Evolutionary conservation across 306 rosid genomes (phyloP).

Genomic region (Cicer cuneatum): DNA sequence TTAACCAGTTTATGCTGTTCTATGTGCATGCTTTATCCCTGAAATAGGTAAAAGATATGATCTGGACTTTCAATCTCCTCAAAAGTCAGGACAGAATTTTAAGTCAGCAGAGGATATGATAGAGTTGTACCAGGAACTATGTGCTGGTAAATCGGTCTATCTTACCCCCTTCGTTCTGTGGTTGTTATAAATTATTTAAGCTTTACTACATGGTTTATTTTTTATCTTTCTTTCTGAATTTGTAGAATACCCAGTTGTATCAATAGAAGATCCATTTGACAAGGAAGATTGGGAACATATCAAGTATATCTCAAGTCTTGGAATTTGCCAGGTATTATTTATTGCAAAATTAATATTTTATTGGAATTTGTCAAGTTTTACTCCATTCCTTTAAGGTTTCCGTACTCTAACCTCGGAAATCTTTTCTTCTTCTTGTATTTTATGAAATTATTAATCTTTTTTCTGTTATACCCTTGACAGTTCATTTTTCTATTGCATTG

Average conservation of each 20-base stretch:
- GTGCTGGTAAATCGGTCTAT: slow-evolving; percentile 61
- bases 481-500: not conserved
- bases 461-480: slow-evolving; percentile 8
- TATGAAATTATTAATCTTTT: not conserved
- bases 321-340: slow-evolving; percentile 80
- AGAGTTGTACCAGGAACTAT: slow-evolving; percentile 76
- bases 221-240: slow-evolving; percentile 36
- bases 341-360: slow-evolving; percentile 43
- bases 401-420: not conserved
- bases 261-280: slow-evolving; percentile 98
- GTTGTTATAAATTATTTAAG: slow-evolving; percentile 14
- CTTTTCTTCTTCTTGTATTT: not conserved
- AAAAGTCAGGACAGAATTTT: slow-evolving; percentile 81
- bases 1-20: slow-evolving; percentile 25
- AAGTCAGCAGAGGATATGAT: slow-evolving; percentile 91
- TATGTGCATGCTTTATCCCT: slow-evolving; percentile 36
- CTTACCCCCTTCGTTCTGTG: slow-evolving; percentile 16
- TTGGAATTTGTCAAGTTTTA: slow-evolving; percentile 76
- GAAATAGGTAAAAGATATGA: slow-evolving; percentile 86
- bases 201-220: slow-evolving; percentile 37
- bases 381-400: not conserved
- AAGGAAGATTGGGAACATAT: slow-evolving; percentile 94
- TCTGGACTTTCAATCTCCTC: slow-evolving; percentile 74
- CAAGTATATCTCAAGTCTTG: slow-evolving; percentile 70
- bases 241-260: slow-evolving; percentile 80